Conservation (phyloP, 2,329 filamentous ascomycete genomes). For the Alternaria solani region DNA sequence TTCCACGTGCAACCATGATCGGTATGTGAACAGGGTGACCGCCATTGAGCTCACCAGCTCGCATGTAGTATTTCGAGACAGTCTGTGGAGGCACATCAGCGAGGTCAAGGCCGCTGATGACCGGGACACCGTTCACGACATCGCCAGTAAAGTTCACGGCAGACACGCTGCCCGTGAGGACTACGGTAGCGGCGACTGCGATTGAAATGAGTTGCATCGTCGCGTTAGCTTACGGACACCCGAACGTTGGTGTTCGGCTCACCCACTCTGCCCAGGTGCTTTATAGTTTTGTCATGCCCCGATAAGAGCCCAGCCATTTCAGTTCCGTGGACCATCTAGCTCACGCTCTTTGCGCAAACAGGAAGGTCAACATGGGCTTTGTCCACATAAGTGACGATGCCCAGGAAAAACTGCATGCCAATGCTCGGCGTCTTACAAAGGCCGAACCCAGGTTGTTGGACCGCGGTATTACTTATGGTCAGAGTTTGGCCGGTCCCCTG, state of each 20-base stretch:
- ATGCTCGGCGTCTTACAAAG: conserved; percentile 6
- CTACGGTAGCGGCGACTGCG: conserved; percentile 26
- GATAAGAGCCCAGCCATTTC: conserved; percentile 25
- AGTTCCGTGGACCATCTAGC: conserved; percentile 4
- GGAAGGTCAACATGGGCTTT: conserved; percentile 36
- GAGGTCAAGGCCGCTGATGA: conserved; percentile 47
- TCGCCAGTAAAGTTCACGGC: conserved; percentile 45
- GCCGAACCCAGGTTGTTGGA: conserved; percentile 2
- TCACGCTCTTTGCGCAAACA: conserved; percentile 34
- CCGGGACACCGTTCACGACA: conserved; percentile 42
- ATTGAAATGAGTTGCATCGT: conserved; percentile 40
- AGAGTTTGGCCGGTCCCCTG: neutral
- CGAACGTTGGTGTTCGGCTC: neutral
- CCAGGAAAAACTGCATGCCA: conserved; percentile 28
- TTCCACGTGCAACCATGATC: conserved; percentile 50
- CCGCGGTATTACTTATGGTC: neutral
- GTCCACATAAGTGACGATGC: conserved; percentile 37
- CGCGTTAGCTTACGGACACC: conserved; percentile 5
- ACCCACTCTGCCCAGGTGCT: neutral
- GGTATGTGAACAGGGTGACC: conserved; percentile 50
- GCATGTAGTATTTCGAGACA: conserved; percentile 50
- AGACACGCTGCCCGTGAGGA: conserved; percentile 24
- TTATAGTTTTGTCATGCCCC: conserved; percentile 19
- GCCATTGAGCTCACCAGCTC: conserved; percentile 50
- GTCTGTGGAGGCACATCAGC: conserved; percentile 47